These are phyloP conservation scores for Nitzschia sp. DNA, from an alignment of 108 stramenopile species.

Conservation along the genomic window DNA sequence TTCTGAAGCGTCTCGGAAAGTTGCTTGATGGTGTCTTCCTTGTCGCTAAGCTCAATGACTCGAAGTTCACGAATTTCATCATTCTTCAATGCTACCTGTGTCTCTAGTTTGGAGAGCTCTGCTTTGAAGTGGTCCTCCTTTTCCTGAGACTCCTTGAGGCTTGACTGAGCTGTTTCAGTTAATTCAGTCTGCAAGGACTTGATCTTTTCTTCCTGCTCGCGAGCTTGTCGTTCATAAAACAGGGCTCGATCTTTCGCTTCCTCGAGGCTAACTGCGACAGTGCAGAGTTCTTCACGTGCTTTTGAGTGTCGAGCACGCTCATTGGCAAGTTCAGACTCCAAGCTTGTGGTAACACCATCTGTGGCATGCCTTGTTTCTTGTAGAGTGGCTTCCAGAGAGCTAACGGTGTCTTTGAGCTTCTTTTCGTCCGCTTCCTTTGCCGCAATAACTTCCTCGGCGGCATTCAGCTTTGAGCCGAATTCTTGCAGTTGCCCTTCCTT, in stretches of 20 bases:
- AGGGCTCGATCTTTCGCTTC: neutral
- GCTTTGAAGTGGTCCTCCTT: slow-evolving; percentile 6
- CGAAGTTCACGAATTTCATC: slow-evolving; percentile 39
- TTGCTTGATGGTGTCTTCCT: slow-evolving; percentile 11
- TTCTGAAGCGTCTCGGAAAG: slow-evolving; percentile 16
- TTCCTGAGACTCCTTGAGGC: neutral
- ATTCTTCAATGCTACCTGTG: slow-evolving; percentile 20
- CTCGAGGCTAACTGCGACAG: neutral
- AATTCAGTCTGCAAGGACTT: neutral
- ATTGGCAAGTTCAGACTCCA: neutral
- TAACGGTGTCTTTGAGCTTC: neutral
- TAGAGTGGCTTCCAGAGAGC: slow-evolving; percentile 11
- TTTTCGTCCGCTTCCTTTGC: slow-evolving; percentile 17
- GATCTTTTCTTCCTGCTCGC: slow-evolving; percentile 1
- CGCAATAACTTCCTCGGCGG: neutral
- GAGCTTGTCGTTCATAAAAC: neutral
- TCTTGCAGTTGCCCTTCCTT: slow-evolving; percentile 12
- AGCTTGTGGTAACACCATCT: neutral
- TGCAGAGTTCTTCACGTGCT: neutral
- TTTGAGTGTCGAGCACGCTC: neutral
- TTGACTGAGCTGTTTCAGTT: neutral
- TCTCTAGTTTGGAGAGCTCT: slow-evolving; percentile 14
- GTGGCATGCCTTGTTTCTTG: neutral
- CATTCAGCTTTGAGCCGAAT: slow-evolving; percentile 8
- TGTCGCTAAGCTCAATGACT: slow-evolving; percentile 32